A percentile compares a stretch with the other conserved stretches of the same genome.
These are phyloP conservation scores for Draba incana DNA, from an alignment of 345 rosid genomes.

Conservation along the genomic window DNA sequence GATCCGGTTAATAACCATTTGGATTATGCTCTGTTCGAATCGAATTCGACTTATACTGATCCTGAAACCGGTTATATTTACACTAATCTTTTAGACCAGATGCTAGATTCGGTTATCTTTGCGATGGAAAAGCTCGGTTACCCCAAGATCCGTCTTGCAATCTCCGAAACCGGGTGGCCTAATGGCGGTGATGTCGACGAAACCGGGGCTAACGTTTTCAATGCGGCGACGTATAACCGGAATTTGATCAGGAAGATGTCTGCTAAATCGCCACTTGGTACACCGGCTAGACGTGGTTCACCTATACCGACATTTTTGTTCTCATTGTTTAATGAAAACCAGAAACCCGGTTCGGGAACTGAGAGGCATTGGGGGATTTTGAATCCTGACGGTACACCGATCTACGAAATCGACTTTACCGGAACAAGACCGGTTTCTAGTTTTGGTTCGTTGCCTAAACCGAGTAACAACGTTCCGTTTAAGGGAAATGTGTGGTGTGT, in stretches of 20 bases:
- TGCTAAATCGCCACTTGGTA: conserved; percentile 54
- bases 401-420: conserved; percentile 60
- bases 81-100: conserved; percentile 75
- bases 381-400: conserved; percentile 48
- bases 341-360: conserved; percentile 67
- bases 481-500: conserved; percentile 72
- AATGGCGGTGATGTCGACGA: conserved; percentile 66
- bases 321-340: conserved; percentile 70
- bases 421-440: conserved; percentile 44
- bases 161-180: conserved; percentile 94
- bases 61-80: conserved; percentile 54
- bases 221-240: conserved; percentile 79
- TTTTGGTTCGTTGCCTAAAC: conserved; percentile 49
- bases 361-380: conserved; percentile 84
- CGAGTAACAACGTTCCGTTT: conserved; percentile 54
- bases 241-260: conserved; percentile 61
- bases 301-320: conserved; percentile 64
- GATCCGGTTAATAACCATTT: conserved; percentile 49
- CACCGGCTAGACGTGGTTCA: conserved; percentile 70
- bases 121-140: conserved; percentile 72
- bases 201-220: conserved; percentile 63
- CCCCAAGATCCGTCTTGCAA: conserved; percentile 48
- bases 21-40: conserved; percentile 55
- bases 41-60: conserved; percentile 55
- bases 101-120: conserved; percentile 66